Base-by-base conservation (phyloP, 2,329 filamentous ascomycete genomes). In the Penicillium crustosum region DNA sequence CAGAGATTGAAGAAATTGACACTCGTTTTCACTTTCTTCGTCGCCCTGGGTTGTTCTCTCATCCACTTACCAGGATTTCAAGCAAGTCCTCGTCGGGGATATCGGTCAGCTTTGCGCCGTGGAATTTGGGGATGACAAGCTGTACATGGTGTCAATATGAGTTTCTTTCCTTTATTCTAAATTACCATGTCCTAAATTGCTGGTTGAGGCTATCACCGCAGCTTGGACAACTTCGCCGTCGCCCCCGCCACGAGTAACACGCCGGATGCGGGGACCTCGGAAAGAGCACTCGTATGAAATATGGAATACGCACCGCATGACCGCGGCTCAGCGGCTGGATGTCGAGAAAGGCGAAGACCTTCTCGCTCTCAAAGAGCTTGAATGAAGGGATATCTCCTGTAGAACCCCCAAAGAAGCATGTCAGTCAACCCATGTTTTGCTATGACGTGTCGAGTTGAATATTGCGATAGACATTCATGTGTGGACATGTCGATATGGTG, bases 51-150 rank as follows among this genome's bases (percentile, higher is more conserved):
- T 38, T 49, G 19, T 50, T 12, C 13, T 50, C 15, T 21, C 9
- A n/a, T 35, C 15, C 19, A 71, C 83, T 63, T 79, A 90, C 89
- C 75, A 99, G 79, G 59, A 99, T 83, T 77, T 97, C 94, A 51
- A 78, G 73, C 55, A 99, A 83, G 65, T 90, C 81, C 54, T 96
- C 91, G 75, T 97, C 94, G 19, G 94, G 93, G 59, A 99, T 93
- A 74, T 97, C 93, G 61, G 86, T 84, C 27, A 99, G 85, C 79
- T 97, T 97, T 61, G 83, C 89, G 73, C 93, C 94, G 78, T 99
- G 94, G 78, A 86, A 84, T 79, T 99, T 99, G 64, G 94, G 94
- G 66, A 99, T 96, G 60, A 99, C 89, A 72, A 99, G 91, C 93
- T 96, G 59, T 60, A 48, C 25, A 31, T 25, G 3, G 13, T 25